Percentiles rank a stretch among this genome's conserved stretches.
These are phyloP conservation scores for Aurantiochytrium sp. DNA, from an alignment of 108 stramenopile species.

Conservation along the genomic window DNA sequence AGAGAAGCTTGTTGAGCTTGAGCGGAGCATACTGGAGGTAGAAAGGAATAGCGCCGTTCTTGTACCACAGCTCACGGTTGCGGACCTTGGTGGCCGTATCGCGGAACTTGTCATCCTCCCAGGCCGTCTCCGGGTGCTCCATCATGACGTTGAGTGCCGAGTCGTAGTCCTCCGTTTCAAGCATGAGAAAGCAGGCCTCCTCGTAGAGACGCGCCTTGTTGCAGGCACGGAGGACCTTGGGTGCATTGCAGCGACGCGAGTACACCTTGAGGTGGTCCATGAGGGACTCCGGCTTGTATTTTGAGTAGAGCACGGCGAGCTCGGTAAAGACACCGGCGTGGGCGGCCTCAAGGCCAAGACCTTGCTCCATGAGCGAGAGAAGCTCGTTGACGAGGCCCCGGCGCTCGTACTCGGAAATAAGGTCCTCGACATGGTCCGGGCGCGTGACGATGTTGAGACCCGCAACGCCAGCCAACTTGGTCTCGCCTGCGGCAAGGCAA, in stretches of 20 bases:
- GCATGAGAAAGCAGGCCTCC: constrained; percentile 93
- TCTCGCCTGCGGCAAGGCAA: constrained; percentile 89
- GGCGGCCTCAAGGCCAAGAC: constrained; percentile 91
- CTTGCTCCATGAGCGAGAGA: constrained; percentile 94
- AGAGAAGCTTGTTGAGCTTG: constrained; percentile 82
- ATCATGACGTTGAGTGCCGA: constrained; percentile 94
- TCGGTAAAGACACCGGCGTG: constrained; percentile 99
- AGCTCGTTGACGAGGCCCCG: constrained; percentile 89
- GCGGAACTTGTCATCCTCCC: constrained; percentile 89
- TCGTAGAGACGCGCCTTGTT: constrained; percentile 90
- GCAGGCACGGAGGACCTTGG: constrained; percentile 94
- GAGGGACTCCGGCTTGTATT: constrained; percentile 92
- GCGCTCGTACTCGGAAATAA: constrained; percentile 91
- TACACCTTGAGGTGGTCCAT: constrained; percentile 99
- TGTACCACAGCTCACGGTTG: constrained; percentile 95
- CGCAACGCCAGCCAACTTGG: constrained; percentile 87
- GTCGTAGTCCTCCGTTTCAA: constrained; percentile 93
- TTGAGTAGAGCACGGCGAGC: constrained; percentile 96
- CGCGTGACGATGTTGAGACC: constrained; percentile 97
- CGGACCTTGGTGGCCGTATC: constrained; percentile 90
- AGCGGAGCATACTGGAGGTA: constrained; percentile 81
- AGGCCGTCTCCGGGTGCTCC: constrained; percentile 75
- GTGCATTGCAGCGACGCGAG: constrained; percentile 89
- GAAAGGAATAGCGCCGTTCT: constrained; percentile 71
- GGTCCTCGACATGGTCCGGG: constrained; percentile 98